Percentiles rank a stretch among this genome's conserved stretches.
Evolutionary conservation across 306 rosid species (phyloP).

Genomic region (Prosopis cineraria): DNA sequence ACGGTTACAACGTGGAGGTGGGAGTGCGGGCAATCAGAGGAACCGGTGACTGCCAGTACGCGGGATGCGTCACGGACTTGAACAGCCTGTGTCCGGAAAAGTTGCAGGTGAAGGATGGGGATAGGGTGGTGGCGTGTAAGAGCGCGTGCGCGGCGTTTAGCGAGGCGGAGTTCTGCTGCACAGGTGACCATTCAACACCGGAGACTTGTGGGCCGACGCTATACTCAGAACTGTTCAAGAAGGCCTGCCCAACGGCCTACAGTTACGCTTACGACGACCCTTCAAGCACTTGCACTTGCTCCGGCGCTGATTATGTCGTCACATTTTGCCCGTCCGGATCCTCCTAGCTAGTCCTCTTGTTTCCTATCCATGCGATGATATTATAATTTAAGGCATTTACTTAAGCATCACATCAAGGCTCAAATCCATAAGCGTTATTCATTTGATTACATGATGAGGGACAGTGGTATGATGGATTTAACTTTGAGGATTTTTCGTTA

Average conservation of each 20-base stretch:
- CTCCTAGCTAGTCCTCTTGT: neutral
- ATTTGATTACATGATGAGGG: too few species aligned
- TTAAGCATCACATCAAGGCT: too few species aligned
- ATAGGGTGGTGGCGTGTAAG: slow-evolving; percentile 55
- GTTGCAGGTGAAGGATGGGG: slow-evolving; percentile 41
- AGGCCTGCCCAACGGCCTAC: slow-evolving; percentile 65
- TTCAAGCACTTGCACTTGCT: slow-evolving; percentile 68
- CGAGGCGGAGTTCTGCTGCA: slow-evolving; percentile 61
- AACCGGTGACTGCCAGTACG: slow-evolving; percentile 65
- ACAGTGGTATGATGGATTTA: too few species aligned
- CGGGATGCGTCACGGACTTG: slow-evolving; percentile 60
- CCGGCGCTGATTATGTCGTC: slow-evolving; percentile 58
- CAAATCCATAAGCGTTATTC: too few species aligned
- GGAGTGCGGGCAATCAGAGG: slow-evolving; percentile 57
- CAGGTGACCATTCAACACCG: slow-evolving; percentile 57
- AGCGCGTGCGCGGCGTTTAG: slow-evolving; percentile 69
- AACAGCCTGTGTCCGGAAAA: slow-evolving; percentile 53
- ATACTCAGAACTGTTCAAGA: slow-evolving; percentile 63
- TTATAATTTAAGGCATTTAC: too few species aligned
- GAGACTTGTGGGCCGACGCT: slow-evolving; percentile 67
- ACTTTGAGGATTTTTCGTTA: too few species aligned
- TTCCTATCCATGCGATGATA: neutral
- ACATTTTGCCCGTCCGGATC: slow-evolving; percentile 57
- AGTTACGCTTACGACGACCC: slow-evolving; percentile 73
- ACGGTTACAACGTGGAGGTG: slow-evolving; percentile 72